These are phyloP conservation scores for Boechera retrofracta DNA, from an alignment of 345 rosid genomes.

Conservation along the genomic window DNA sequence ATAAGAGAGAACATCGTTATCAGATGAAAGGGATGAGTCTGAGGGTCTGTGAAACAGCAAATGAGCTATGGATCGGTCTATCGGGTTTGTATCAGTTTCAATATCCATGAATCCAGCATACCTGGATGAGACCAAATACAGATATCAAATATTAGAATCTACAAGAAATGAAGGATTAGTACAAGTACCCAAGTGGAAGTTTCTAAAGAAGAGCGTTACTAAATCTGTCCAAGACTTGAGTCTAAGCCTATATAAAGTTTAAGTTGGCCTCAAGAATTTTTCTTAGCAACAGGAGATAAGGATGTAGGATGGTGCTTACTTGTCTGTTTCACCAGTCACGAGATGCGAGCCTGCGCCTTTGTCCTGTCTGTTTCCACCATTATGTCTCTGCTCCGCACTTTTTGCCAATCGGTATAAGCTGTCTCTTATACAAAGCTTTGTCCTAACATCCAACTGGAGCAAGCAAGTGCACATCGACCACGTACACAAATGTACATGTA, in stretches of 20 bases:
- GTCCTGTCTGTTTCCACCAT: conserved; percentile 52
- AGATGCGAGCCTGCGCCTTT: conserved; percentile 45
- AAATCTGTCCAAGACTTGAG: background rate
- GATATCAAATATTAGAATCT: conserved; percentile 18
- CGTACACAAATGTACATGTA: conserved; percentile 8
- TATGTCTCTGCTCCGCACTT: conserved; percentile 89
- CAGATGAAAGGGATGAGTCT: conserved; percentile 56
- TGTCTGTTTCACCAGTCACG: conserved; percentile 62
- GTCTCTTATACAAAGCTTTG: conserved; percentile 91
- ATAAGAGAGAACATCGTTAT: conserved; percentile 46
- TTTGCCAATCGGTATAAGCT: conserved; percentile 89
- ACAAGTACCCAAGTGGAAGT: background rate
- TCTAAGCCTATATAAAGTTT: background rate
- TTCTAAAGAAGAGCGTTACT: conserved; percentile 9
- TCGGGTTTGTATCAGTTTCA: conserved; percentile 91
- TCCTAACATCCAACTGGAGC: conserved; percentile 82
- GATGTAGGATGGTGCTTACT: conserved; percentile 51
- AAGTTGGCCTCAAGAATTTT: background rate
- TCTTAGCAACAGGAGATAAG: background rate
- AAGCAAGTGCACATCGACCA: conserved; percentile 29
- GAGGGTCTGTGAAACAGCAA: conserved; percentile 86
- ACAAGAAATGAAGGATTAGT: background rate
- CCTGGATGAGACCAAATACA: conserved; percentile 51
- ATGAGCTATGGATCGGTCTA: conserved; percentile 94
- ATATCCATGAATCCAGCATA: conserved; percentile 67